These are phyloP conservation scores for Pyrenopolyporus hunteri DNA, from an alignment of 495 filamentous ascomycete species.

Conservation along the genomic window DNA sequence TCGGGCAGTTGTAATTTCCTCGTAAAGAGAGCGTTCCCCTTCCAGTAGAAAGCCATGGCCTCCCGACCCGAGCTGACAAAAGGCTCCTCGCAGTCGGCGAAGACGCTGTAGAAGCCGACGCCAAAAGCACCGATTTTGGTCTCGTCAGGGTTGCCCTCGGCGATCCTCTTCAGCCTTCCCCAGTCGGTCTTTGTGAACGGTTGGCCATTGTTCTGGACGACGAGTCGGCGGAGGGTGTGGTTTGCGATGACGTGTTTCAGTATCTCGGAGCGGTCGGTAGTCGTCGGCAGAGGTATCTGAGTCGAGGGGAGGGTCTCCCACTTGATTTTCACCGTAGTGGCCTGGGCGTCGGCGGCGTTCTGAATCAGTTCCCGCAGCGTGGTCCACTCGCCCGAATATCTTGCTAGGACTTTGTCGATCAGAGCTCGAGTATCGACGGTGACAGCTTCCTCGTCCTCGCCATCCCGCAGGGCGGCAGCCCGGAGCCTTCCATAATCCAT, in stretches of 20 bases:
- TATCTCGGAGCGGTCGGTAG: conserved; percentile 67
- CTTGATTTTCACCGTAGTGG: conserved; percentile 84
- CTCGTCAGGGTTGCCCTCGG: conserved; percentile 97
- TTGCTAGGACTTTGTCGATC: conserved; percentile 95
- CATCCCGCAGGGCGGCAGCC: conserved; percentile 82
- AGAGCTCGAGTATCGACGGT: conserved; percentile 96
- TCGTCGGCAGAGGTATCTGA: conserved; percentile 71
- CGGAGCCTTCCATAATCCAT: conserved; percentile 84
- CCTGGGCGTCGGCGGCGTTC: conserved; percentile 95
- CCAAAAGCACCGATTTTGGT: conserved; percentile 99
- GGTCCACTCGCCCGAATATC: conserved; percentile 94
- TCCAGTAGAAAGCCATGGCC: conserved; percentile 99
- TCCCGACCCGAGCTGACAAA: conserved; percentile 90
- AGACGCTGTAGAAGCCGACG: conserved; percentile 98
- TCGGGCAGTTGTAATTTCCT: conserved; percentile 73
- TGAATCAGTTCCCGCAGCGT: conserved; percentile 92
- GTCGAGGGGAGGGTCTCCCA: conserved; percentile 88
- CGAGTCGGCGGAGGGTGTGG: conserved; percentile 79
- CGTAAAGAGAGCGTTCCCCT: conserved; percentile 91
- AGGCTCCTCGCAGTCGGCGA: conserved; percentile 96
- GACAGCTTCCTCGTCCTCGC: conserved; percentile 94
- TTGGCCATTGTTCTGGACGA: conserved; percentile 90
- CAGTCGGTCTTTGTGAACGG: conserved; percentile 88
- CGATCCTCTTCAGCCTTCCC: conserved; percentile 91
- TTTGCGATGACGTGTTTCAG: conserved; percentile 83